Base-by-base conservation (phyloP, 352 stramenopile genomes). In the Phytophthora melonis region DNA sequence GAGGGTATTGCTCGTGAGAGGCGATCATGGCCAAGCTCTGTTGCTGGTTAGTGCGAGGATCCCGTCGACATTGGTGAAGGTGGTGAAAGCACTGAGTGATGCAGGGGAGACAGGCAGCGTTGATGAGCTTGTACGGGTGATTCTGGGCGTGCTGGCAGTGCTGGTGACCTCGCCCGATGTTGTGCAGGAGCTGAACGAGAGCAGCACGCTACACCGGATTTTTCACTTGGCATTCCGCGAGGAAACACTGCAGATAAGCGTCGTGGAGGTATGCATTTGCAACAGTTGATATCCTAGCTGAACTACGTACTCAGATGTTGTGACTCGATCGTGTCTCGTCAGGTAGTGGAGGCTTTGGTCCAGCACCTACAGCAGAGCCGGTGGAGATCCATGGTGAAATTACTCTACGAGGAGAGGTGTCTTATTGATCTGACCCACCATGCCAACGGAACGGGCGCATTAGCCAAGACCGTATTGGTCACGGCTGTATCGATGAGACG, bases 1-100 rank as follows among this genome's bases (percentile, higher is more conserved):
- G 11, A 61, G 54, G 21, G 57, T 50, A 39, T 32, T 89, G 2
- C 34, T 88, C 47, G 36, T 60, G 3, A 32, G 23, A 30, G 62
- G 65, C 53, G 59, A 75, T 39, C 55, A 64, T 23, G 49, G 53
- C 8, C 64, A 85, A 75, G 68, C 70, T 67, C 58, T 74, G 57
- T 19, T 88, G 4, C 49, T 90, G 8, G 81, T 84, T 11, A 80
- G 80, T 23, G 84, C 89, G 55, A 77, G 81, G 25, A 74, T 90
- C 1, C 83, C 82, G 7, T 89, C 81, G 4, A 90, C 74, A 21
- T 65, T 92, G 4, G 80, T 90, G 2, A 88, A 89, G 58, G 58
- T 86, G 18, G 59, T 86, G 21, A 88, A 90, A 61, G 82, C 84
- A 0, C 60, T 78, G 11, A 74, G 47, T 54, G 66, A 70, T 45